Percentiles rank a stretch among this genome's conserved stretches.
These are phyloP conservation scores for Exutisphaerella laricina DNA, from an alignment of 2,329 filamentous ascomycete genomes.

Conservation along the genomic window DNA sequence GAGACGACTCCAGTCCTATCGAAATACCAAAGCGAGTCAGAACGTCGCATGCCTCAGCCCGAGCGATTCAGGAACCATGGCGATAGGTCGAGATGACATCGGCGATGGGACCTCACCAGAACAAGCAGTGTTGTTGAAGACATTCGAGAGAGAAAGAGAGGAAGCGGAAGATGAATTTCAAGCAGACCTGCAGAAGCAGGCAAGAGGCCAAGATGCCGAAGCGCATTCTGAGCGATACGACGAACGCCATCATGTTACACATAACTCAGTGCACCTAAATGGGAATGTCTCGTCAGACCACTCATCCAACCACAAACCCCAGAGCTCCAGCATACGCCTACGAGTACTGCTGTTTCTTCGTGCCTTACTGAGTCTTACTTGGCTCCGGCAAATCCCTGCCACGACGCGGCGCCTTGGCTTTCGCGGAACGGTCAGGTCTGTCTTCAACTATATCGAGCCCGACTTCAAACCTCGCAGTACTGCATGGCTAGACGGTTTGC, in stretches of 20 bases:
- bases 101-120: not conserved
- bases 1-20: not conserved
- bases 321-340: not conserved
- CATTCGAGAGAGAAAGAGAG: not conserved
- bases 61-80: not conserved
- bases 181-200: not conserved
- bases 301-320: not conserved
- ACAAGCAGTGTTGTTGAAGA: slow-evolving; percentile 1
- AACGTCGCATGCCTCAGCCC: not conserved
- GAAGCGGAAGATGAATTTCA: not conserved
- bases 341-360: not conserved
- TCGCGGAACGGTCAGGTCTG: slow-evolving; percentile 1
- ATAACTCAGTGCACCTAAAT: not conserved
- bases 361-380: not conserved
- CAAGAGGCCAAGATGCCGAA: not conserved
- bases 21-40: not conserved
- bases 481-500: slow-evolving; percentile 23
- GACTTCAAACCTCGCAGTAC: slow-evolving; percentile 10
- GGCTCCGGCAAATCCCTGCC: slow-evolving; percentile 1
- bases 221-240: not conserved
- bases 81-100: not conserved
- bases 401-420: slow-evolving; percentile 4
- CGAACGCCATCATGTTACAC: not conserved
- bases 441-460: slow-evolving; percentile 15
- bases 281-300: not conserved